A percentile compares a stretch with the other conserved stretches of the same genome.
These are phyloP conservation scores for Claviceps sp. DNA, from an alignment of 2,329 filamentous ascomycete species.

Conservation along the genomic window DNA sequence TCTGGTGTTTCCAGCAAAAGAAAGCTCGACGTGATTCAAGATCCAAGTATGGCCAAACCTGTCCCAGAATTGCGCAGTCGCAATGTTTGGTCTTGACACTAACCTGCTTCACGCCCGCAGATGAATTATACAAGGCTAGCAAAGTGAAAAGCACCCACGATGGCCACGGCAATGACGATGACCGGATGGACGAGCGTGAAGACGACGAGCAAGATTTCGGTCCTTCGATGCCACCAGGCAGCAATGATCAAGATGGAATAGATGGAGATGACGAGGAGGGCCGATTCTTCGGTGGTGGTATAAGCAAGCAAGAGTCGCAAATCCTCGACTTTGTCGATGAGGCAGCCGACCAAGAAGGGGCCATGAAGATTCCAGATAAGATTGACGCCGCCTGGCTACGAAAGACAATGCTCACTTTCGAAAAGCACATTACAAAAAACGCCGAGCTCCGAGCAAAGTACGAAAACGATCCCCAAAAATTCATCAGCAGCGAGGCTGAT, in stretches of 20 bases:
- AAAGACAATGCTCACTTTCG: slow-evolving; percentile 68
- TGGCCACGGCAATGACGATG: slow-evolving; percentile 31
- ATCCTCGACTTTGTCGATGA: slow-evolving; percentile 78
- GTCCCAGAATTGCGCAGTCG: not conserved
- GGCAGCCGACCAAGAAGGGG: slow-evolving; percentile 19
- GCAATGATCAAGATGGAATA: slow-evolving; percentile 38
- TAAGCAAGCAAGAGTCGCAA: slow-evolving; percentile 66
- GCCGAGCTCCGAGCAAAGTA: slow-evolving; percentile 77
- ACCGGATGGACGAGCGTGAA: slow-evolving; percentile 25
- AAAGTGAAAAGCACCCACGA: slow-evolving; percentile 32
- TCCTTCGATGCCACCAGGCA: slow-evolving; percentile 31
- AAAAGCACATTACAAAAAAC: slow-evolving; percentile 84
- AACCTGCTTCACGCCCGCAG: slow-evolving; percentile 21
- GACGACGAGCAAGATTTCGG: slow-evolving; percentile 35
- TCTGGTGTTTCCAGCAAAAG: slow-evolving; percentile 42
- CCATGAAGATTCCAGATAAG: slow-evolving; percentile 44
- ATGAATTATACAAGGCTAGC: slow-evolving; percentile 50
- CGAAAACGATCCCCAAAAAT: slow-evolving; percentile 66
- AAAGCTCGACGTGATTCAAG: slow-evolving; percentile 46
- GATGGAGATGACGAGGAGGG: slow-evolving; percentile 72
- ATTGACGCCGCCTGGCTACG: slow-evolving; percentile 77
- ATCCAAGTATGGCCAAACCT: slow-evolving; percentile 39
- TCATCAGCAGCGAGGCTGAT: slow-evolving; percentile 78
- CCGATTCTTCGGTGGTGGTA: slow-evolving; percentile 87
- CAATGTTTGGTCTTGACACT: not conserved